Percentiles rank a stretch among this genome's conserved stretches.
Evolutionary conservation across 2,329 filamentous ascomycete species (phyloP).

Genomic region (Colletotrichum noveboracense): DNA sequence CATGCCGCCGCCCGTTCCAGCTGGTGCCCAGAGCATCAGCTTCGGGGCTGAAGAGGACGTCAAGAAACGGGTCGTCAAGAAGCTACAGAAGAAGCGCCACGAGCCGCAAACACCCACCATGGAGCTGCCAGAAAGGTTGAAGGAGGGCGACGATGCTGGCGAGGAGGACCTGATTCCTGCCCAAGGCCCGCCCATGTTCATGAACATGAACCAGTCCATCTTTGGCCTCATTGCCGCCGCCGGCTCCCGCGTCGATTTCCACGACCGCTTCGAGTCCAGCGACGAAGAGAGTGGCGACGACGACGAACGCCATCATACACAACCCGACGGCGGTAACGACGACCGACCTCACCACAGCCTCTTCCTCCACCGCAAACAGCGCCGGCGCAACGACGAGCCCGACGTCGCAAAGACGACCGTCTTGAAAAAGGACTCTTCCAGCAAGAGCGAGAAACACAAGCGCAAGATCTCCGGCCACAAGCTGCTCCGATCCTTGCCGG

Average conservation of each 20-base stretch:
- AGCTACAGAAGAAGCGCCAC: constrained; percentile 49
- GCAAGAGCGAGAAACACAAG: constrained; percentile 51
- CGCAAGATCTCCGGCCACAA: constrained; percentile 62
- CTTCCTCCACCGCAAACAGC: constrained; percentile 36
- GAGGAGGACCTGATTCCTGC: constrained; percentile 51
- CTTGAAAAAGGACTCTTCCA: constrained; percentile 34
- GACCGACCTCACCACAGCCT: neutral
- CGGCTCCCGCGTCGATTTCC: constrained; percentile 82
- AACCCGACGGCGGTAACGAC: neutral
- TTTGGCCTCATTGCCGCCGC: constrained; percentile 92
- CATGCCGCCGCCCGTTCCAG: constrained; percentile 3
- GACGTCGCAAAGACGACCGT: constrained; percentile 33
- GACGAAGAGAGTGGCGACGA: constrained; percentile 76
- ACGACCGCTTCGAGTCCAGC: constrained; percentile 82
- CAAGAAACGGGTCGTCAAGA: constrained; percentile 45
- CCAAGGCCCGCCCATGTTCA: constrained; percentile 54
- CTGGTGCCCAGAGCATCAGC: constrained; percentile 23
- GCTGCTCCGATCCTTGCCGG: constrained; percentile 69
- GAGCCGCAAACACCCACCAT: constrained; percentile 43
- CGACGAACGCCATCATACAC: constrained; percentile 29
- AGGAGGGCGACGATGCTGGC: constrained; percentile 53
- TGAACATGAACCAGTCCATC: constrained; percentile 92
- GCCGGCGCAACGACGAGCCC: constrained; percentile 38
- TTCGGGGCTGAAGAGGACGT: constrained; percentile 38
- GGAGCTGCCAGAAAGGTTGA: constrained; percentile 59